Conservation (phyloP, 176 grass and related monocot species). For the Oryza meyeriana region DNA sequence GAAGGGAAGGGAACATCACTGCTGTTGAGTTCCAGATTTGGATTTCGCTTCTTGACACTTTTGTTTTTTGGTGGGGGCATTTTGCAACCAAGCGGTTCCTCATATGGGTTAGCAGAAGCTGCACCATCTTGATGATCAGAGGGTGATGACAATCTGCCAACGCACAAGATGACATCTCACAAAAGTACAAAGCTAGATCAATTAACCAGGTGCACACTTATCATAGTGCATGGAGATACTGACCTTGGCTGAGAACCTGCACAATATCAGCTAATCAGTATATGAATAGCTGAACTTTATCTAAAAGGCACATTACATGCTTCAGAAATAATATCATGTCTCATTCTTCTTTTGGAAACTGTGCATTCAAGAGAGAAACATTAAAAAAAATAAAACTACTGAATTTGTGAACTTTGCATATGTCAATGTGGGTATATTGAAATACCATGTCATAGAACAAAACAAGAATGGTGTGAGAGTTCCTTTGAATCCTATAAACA, state of each 20-base stretch:
- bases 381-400: neutral
- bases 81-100: conserved; percentile 42
- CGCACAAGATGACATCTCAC: conserved; percentile 15
- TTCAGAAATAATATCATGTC: conserved; percentile 31
- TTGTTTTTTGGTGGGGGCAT: conserved; percentile 22
- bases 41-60: conserved; percentile 31
- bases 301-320: neutral
- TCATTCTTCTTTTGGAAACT: conserved; percentile 9
- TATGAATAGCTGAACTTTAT: conserved; percentile 9
- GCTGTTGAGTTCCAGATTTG: conserved; percentile 40
- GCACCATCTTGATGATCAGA: conserved; percentile 46
- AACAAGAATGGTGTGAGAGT: neutral
- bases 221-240: conserved; percentile 30
- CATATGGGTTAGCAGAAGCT: conserved; percentile 34
- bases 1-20: conserved; percentile 44
- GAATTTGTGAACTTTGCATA: conserved; percentile 2
- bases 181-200: conserved; percentile 20
- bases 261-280: conserved; percentile 22
- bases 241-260: conserved; percentile 52
- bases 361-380: conserved; percentile 12
- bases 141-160: conserved; percentile 54
- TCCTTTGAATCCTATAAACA: neutral
- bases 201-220: conserved; percentile 13
- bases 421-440: neutral
- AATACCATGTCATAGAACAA: neutral